phyloP scores from a whole-genome alignment of 202 grass and related monocot genomes.

The Carex arenaria region DNA sequence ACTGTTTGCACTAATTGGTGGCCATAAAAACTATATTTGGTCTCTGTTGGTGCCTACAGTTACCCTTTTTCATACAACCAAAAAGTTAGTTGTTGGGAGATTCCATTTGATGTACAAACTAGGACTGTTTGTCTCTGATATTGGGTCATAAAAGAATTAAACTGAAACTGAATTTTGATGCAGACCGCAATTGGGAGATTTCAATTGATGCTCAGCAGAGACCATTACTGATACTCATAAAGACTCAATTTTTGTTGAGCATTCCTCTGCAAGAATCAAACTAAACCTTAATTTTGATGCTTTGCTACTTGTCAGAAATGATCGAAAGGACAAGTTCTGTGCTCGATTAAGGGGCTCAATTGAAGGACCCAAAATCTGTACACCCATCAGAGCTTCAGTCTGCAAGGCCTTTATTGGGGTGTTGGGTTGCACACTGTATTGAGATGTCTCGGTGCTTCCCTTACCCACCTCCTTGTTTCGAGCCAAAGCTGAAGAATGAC shows the following conservation, averaged over 20 bases:
- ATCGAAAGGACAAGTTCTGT: neutral
- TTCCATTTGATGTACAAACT: slow-evolving; percentile 9
- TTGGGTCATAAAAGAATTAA: neutral
- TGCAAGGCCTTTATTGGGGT: neutral
- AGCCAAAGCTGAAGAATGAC: slow-evolving; percentile 24
- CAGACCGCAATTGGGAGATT: too few species aligned
- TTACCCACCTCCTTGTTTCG: slow-evolving; percentile 51
- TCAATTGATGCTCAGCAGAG: neutral
- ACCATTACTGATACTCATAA: neutral
- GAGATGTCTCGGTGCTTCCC: slow-evolving; percentile 64
- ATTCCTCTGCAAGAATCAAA: slow-evolving; percentile 10
- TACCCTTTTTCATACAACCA: neutral
- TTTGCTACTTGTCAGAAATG: neutral
- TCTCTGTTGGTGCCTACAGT: neutral
- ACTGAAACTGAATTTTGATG: too few species aligned
- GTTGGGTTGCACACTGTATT: neutral
- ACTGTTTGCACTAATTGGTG: slow-evolving; percentile 3
- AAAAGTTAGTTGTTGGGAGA: neutral
- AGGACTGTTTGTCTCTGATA: slow-evolving; percentile 11
- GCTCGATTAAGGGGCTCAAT: neutral
- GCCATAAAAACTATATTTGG: neutral
- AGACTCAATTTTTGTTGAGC: slow-evolving; percentile 12
- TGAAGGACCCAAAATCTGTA: neutral
- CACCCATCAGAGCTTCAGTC: slow-evolving; percentile 2
- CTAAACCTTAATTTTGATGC: neutral